phyloP scores from a whole-genome alignment of 2,329 filamentous ascomycete genomes.

The Thelonectria rubi region DNA sequence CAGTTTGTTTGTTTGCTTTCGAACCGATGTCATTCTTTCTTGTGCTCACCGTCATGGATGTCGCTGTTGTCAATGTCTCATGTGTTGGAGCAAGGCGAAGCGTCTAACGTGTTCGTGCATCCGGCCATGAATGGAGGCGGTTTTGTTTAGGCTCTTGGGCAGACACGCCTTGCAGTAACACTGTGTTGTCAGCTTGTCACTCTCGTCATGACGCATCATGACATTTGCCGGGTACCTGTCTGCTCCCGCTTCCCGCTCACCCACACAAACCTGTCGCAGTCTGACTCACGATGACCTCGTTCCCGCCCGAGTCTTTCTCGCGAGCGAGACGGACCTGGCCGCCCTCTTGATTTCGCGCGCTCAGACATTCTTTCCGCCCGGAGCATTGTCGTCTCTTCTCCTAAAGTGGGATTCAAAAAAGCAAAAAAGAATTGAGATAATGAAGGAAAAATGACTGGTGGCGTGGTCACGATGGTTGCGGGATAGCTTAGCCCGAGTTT shows the following conservation, averaged over 20 bases:
- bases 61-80: neutral
- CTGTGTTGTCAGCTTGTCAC: constrained; percentile 21
- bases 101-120: neutral
- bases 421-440: neutral
- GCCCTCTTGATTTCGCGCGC: neutral
- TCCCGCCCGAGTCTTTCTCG: neutral
- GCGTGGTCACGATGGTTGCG: neutral
- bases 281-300: neutral
- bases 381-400: neutral
- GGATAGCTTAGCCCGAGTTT: constrained; percentile 1
- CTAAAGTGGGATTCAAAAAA: neutral
- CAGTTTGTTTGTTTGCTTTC: neutral
- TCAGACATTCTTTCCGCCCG: neutral
- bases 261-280: neutral
- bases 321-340: neutral
- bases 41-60: neutral
- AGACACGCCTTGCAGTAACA: neutral
- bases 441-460: neutral
- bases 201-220: constrained; percentile 8
- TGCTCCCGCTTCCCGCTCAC: constrained; percentile 8
- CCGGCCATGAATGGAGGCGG: neutral
- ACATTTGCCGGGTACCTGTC: neutral
- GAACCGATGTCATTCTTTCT: too few species aligned
- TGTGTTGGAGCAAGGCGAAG: neutral
- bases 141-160: constrained; percentile 9